Conservation (phyloP, 306 rosid genomes). For the Clitoria ternatea region DNA sequence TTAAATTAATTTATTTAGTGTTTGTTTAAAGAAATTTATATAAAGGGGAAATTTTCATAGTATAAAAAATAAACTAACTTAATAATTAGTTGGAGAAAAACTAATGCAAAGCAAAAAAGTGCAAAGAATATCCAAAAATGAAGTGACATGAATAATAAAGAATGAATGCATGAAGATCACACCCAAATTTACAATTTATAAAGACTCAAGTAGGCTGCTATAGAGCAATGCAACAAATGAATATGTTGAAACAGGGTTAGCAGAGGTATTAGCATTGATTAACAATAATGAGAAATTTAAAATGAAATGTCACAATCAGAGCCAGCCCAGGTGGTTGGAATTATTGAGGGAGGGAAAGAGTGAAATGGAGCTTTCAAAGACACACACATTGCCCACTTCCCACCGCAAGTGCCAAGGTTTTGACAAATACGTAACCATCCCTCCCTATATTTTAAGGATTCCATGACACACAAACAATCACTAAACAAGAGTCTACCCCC, state of each 20-base stretch:
- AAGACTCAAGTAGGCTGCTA: neutral
- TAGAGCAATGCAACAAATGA: neutral
- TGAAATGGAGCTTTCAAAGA: conserved; percentile 58
- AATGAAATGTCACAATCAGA: conserved; percentile 30
- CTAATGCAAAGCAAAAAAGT: too few relatives aligned
- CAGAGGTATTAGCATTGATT: neutral
- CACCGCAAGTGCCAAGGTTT: conserved; percentile 22
- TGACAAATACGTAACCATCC: conserved; percentile 43
- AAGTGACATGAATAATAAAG: neutral
- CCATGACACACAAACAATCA: conserved; percentile 34
- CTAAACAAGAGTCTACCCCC: conserved; percentile 11
- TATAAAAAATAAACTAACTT: too few relatives aligned
- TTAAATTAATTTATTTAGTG: too few relatives aligned
- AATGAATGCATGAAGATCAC: neutral
- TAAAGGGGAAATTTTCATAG: too few relatives aligned
- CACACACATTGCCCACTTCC: conserved; percentile 27
- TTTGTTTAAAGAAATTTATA: too few relatives aligned
- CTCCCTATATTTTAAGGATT: conserved; percentile 28
- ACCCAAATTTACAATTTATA: neutral
- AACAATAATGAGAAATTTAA: conserved; percentile 17
- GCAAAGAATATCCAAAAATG: too few relatives aligned
- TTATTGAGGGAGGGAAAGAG: conserved; percentile 50
- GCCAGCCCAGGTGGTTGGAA: conserved; percentile 54
- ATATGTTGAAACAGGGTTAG: conserved; percentile 7
- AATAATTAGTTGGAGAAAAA: too few relatives aligned